Base-by-base conservation (phyloP, 2,329 filamentous ascomycete genomes). In the Phyllosticta ampelicida region DNA sequence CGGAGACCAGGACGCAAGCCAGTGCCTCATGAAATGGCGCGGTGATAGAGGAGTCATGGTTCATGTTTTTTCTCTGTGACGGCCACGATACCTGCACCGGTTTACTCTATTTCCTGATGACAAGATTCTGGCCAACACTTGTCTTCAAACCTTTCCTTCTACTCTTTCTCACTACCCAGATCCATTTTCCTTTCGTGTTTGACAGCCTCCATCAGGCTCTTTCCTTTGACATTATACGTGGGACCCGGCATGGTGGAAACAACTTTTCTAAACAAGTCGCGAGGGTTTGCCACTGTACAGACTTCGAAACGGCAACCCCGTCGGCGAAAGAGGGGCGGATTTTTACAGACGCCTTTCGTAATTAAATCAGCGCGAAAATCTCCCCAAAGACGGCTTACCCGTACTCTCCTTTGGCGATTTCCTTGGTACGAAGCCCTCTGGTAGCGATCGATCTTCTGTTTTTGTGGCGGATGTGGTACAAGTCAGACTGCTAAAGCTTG, bases 21-120 rank as follows among this genome's bases (percentile, higher is more conserved):
- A 50, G 51, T 30, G 53, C 55, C 18, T 53, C 55, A 36, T 49
- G 49, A 53, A 51, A 58, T 53, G 51, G 36, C 48, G 18, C 51
- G 16, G 50, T 28, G 55, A 48, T 26, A 30, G 18, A 44, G 55
- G 51, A 49, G 53, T 53, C 50, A 53, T 50, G 51, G 36, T 44
- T 58, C 52, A 44, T 50, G 52, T 57, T 48, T 59, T 36, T 55
- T 48, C 50, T 44, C 26, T 55, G 50, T 59, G 49, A 44, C 53
- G 54, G 58, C 26, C 28, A 59, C 55, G 53, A 55, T 59, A 55
- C 50, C 36, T 30, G 20, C 53, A 55, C 30, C 53, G 53, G n/a
- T 59, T 50, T 55, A 49, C 21, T 55, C 58, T 30, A 53, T 50
- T 55, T 55, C 55, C 58, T 55, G 53, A 59, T 59, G 55, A 44